Evolutionary conservation across 352 stramenopile genomes (phyloP), one percentile per base, ranked within the genome.

Genomic region (Detonula confervacea): DNA sequence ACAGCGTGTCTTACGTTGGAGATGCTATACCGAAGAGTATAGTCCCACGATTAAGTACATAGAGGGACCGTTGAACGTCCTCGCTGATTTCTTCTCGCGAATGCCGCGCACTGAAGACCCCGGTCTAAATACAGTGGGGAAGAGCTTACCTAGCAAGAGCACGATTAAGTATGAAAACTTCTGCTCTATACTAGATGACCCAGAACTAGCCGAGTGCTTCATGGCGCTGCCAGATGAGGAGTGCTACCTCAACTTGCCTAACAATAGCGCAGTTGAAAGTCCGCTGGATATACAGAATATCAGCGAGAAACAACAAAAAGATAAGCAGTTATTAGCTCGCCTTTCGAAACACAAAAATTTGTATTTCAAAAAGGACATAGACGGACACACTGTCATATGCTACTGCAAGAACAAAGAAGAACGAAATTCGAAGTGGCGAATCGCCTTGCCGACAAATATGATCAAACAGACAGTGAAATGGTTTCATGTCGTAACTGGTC

Each of bases 11-110:
- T 14, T 86, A 0, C 57, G 71, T 24, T 89, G 83, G 79, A 52
- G 65, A 39, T 65, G 62, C 7, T 79, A 80, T 52, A 18, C 85
- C 6, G 70, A 87, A 59, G 73, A 89, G 47, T 89, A 77, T 60
- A 39, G 27, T 2, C 74, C 66, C 3, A 62, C 11, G 16, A 54
- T 81, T 5, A 22, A 56, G 20, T 81, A 81, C 25, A 55, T 76
- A 22, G 1, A 55, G 30, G 57, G 73, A 0, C 5, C 16, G 9
- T 20, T 69, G n/a, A 80, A 80, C 54, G 24, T 74, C 0, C 8
- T 74, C 0, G 76, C 76, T 27, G 81, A 88, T 52, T 35, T 63
- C 0, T 66, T 88, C 9, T 74, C 47, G 42, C 16, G 75, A 1
- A 9, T 84, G 0, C 25, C 57, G 20, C 27, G 52, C 20, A 4